Evolutionary conservation across 2,329 filamentous ascomycete genomes (phyloP).

Genomic region (Neocatenulostroma microsporum): DNA sequence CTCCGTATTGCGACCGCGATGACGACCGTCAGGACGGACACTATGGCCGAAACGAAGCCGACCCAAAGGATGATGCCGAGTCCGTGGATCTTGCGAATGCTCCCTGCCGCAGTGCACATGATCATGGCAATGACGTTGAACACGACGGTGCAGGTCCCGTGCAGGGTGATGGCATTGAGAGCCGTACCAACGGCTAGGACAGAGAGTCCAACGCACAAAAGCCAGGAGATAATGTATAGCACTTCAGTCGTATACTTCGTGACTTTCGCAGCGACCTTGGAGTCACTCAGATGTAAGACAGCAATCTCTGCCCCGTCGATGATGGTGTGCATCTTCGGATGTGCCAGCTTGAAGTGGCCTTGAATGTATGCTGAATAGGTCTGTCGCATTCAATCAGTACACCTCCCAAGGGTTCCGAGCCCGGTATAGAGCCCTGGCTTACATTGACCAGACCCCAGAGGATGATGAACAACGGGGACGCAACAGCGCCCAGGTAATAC

Average conservation of each 20-base stretch:
- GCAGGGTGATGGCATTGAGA: constrained; percentile 11
- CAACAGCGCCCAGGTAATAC: constrained; percentile 14
- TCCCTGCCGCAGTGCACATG: constrained; percentile 7
- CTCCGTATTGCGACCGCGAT: constrained; percentile 49
- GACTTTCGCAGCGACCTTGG: constrained; percentile 3
- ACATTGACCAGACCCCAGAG: constrained; percentile 15
- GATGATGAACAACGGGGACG: constrained; percentile 13
- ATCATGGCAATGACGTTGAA: constrained; percentile 11
- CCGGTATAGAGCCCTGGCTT: no score
- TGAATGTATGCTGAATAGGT: constrained; percentile 13
- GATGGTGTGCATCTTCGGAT: constrained; percentile 15
- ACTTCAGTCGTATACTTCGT: constrained; percentile 7
- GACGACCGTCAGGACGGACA: constrained; percentile 40
- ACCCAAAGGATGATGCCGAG: no score
- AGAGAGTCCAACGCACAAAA: constrained; percentile 10
- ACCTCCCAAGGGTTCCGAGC: no score
- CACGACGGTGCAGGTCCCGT: constrained; percentile 10
- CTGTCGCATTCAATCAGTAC: no score
- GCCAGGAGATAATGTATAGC: constrained; percentile 9
- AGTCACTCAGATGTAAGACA: constrained; percentile 5
- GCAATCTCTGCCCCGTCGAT: constrained; percentile 14
- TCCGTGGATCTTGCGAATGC: constrained; percentile 14
- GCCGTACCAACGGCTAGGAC: constrained; percentile 9
- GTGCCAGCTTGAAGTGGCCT: constrained; percentile 14
- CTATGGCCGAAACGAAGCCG: constrained; percentile 52